These are phyloP conservation scores for Macrophomina tecta DNA, from an alignment of 2,329 filamentous ascomycete genomes.

Conservation along the genomic window DNA sequence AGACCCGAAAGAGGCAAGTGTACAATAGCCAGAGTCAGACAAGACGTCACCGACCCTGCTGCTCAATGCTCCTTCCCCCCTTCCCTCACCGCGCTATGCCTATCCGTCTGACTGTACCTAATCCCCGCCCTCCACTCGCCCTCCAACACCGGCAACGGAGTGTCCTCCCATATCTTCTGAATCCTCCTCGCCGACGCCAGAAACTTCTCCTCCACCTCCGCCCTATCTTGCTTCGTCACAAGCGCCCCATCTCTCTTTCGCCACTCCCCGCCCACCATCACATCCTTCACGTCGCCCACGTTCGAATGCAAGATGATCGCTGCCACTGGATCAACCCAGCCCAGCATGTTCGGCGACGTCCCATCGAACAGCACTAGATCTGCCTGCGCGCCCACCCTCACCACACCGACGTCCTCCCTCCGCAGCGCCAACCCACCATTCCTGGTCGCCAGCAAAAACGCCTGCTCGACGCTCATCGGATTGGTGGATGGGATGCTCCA, in stretches of 20 bases:
- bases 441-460: conserved; percentile 62
- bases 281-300: conserved; percentile 59
- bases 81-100: no score
- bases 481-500: conserved; percentile 55
- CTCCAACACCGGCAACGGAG: no score
- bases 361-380: conserved; percentile 62
- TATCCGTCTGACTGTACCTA: no score
- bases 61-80: no score
- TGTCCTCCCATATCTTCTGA: conserved; percentile 25
- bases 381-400: conserved; percentile 59
- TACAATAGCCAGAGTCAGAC: no score
- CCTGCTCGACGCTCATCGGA: conserved; percentile 61
- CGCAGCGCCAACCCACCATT: conserved; percentile 59
- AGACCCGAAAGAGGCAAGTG: no score
- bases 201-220: conserved; percentile 33
- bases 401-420: conserved; percentile 58
- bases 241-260: conserved; percentile 54
- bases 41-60: no score
- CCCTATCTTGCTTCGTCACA: conserved; percentile 32
- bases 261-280: conserved; percentile 58
- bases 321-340: conserved; percentile 62
- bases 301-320: conserved; percentile 63
- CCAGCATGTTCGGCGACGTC: conserved; percentile 55
- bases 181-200: conserved; percentile 33
- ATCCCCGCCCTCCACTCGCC: no score